Percentiles rank a stretch among this genome's conserved stretches.
Conservation (phyloP, 2,329 filamentous ascomycete species). For the Cladosporium cucumerinum region DNA sequence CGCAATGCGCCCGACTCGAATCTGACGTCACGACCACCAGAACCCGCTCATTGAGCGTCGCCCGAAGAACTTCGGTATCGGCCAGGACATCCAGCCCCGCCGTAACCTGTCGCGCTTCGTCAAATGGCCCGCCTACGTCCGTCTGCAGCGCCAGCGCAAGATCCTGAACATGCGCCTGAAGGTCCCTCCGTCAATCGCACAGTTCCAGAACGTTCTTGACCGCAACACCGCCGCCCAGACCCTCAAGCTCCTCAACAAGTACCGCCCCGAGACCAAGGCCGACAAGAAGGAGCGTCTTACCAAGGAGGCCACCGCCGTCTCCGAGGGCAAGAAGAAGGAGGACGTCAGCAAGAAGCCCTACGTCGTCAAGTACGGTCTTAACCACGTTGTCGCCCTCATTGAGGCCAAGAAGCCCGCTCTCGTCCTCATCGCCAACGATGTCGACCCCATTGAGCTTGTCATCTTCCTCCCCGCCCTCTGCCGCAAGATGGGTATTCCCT, state of each 20-base stretch:
- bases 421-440: constrained; percentile 98
- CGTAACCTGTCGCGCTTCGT: constrained; percentile 98
- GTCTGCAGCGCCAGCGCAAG: constrained; percentile 91
- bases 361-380: constrained; percentile 98
- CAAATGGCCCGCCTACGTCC: constrained; percentile 99
- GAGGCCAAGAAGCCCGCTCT: constrained; percentile 99
- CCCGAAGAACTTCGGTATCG: constrained; percentile 95
- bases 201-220: constrained; percentile 97
- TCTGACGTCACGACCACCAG: constrained; percentile 47
- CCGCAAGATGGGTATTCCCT: constrained; percentile 99
- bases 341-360: constrained; percentile 99
- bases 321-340: constrained; percentile 99
- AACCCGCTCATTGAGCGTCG: constrained; percentile 99
- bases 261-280: constrained; percentile 96
- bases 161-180: constrained; percentile 98
- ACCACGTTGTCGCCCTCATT: constrained; percentile 95
- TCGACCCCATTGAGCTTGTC: constrained; percentile 98
- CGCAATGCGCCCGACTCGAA: background rate
- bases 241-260: constrained; percentile 99
- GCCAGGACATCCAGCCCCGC: constrained; percentile 95
- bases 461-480: constrained; percentile 98
- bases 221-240: constrained; percentile 94
- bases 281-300: constrained; percentile 99
- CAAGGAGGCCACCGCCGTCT: constrained; percentile 96
- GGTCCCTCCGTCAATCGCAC: constrained; percentile 93